Base-by-base conservation (phyloP, 2,329 filamentous ascomycete species). In the Chrysoporthe austroafricana region DNA sequence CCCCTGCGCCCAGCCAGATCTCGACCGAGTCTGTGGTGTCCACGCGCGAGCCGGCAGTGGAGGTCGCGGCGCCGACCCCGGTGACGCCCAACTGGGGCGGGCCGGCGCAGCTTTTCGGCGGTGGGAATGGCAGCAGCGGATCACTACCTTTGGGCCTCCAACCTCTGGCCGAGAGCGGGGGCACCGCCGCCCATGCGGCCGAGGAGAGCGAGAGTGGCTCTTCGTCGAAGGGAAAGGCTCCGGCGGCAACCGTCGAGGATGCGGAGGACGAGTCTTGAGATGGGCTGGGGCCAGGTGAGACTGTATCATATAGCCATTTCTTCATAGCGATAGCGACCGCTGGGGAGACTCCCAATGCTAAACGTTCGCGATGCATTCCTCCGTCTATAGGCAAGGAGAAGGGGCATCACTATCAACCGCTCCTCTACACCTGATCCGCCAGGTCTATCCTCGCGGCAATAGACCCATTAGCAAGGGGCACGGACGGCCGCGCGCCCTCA, bases 61-160 rank as follows among this genome's bases (percentile, higher is more conserved):
- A 69, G 26, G 81, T 86, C 18, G 80, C 83, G 16, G 80, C 83
- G 4, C 84, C 84, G 2, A 84, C 81, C 32, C 83, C 84, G 18
- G 73, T 83, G 32, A 73, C 81, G 67, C 84, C 84, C 5, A 82
- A 81, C 66, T 87, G 85, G 85, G 83, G 83, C 59, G 82, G 83
- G 16, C 76, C 82, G 2, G 79, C 82, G 18, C 85, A 85, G 72
- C 75, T 86, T 0, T 85, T 85, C 66, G 76, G 76, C 18, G 77
- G 74, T 60, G 76, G 76, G 21, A 66, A 73, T 50, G 73, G 74
- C 14, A 63, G 60, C 43, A 50, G 52, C 44, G 36, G 34, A n/a
- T 59, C 63, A 16, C 44, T 72, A 52, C 60, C 66, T 16, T 72
- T 73, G 50, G 71, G 72, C 2, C 63, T 36, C 54, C 76, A 60